Conservation (phyloP, 208 protist species). For the Polymyxa betae region DNA sequence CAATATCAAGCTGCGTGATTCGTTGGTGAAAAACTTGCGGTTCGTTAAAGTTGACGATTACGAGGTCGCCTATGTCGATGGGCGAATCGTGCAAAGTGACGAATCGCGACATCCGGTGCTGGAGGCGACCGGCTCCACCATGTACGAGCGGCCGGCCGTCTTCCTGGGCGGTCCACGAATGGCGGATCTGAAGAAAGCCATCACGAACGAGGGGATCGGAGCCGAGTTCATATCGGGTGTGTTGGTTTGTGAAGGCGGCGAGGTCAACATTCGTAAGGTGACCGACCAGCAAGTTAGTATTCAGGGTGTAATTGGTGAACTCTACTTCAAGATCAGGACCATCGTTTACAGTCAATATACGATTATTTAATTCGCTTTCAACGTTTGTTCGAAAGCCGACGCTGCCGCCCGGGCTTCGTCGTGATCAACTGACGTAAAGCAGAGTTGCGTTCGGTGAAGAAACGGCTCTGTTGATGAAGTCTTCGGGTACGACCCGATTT, state of each 20-base stretch:
- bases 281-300: conserved; percentile 40
- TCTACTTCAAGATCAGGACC: neutral
- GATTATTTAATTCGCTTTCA: neutral
- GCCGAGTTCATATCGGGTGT: conserved; percentile 8
- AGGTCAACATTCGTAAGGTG: conserved; percentile 16
- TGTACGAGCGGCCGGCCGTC: conserved; percentile 4
- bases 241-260: conserved; percentile 17
- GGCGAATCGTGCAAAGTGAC: conserved; percentile 22
- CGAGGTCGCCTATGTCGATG: conserved; percentile 46
- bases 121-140: neutral
- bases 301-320: neutral
- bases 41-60: conserved; percentile 44
- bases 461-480: neutral
- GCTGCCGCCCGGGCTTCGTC: neutral
- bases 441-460: neutral
- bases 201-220: neutral
- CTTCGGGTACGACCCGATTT: conserved; percentile 47
- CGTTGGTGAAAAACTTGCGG: neutral
- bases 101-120: neutral
- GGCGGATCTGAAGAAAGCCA: conserved; percentile 21
- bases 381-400: neutral
- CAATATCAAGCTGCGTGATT: conserved; percentile 20
- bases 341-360: conserved; percentile 21
- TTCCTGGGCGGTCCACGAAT: conserved; percentile 29
- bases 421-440: conserved; percentile 41